Percentiles rank a stretch among this genome's conserved stretches.
Evolutionary conservation across 768 basidiomycete species (phyloP).

Genomic region (Sarcodon sp.): DNA sequence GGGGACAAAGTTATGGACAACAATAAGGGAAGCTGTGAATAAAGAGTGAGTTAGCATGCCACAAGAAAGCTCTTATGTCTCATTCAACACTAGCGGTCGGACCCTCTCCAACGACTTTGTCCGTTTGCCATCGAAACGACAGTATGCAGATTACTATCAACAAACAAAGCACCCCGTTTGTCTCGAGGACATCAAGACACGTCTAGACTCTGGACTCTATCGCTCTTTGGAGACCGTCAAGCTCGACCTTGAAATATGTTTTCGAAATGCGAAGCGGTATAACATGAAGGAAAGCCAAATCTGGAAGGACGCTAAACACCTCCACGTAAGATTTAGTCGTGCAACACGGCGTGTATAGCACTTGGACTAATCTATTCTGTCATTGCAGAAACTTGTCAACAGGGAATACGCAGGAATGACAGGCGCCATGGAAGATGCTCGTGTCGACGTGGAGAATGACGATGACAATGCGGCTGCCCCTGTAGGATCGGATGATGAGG

Average conservation of each 20-base stretch:
- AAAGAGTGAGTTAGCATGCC: constrained; percentile 60
- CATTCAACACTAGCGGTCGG: constrained; percentile 36
- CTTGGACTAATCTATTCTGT: not conserved
- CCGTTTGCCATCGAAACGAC: constrained; percentile 54
- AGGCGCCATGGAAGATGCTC: constrained; percentile 20
- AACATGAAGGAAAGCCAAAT: constrained; percentile 73
- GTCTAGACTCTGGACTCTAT: constrained; percentile 50
- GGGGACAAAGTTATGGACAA: constrained; percentile 64
- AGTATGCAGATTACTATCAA: constrained; percentile 80
- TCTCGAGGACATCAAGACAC: constrained; percentile 79
- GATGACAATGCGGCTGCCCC: constrained; percentile 19
- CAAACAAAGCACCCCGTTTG: constrained; percentile 75
- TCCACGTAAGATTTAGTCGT: constrained; percentile 43
- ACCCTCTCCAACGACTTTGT: constrained; percentile 53
- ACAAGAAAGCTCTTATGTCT: constrained; percentile 15
- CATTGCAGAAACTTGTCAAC: constrained; percentile 29
- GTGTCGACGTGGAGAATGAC: constrained; percentile 15
- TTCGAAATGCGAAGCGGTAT: constrained; percentile 72
- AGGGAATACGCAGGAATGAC: constrained; percentile 34
- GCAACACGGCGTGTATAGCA: constrained; percentile 1
- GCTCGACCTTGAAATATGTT: constrained; percentile 65
- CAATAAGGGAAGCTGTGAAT: constrained; percentile 71
- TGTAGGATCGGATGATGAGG: constrained; percentile 26
- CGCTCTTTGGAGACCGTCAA: constrained; percentile 51
- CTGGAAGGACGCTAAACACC: constrained; percentile 69